Conservation (phyloP, 2,329 filamentous ascomycete genomes). For the Arthrinium phaeospermum region DNA sequence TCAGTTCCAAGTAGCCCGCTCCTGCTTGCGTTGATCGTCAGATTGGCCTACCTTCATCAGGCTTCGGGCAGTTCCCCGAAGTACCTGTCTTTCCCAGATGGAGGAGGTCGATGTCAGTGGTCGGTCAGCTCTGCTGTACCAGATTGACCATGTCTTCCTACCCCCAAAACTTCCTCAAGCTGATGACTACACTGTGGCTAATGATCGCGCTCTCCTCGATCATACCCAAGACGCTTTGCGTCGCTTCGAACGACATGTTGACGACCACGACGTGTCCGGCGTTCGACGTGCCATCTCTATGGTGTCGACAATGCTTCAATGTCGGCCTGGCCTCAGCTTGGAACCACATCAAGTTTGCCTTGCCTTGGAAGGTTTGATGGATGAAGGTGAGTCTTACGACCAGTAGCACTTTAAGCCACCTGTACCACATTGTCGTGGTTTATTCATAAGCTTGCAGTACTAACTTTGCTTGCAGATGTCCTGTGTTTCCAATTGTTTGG, state of each 20-base stretch:
- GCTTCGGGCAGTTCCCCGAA: neutral
- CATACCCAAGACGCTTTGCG: conserved; percentile 7
- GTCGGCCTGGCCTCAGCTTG: neutral
- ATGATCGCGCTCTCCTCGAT: neutral
- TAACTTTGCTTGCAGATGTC: too few species aligned
- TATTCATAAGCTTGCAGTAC: too few species aligned
- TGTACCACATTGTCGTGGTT: too few species aligned
- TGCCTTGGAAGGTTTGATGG: neutral
- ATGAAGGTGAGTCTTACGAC: too few species aligned
- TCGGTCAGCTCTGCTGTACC: conserved; percentile 8
- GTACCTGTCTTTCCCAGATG: neutral
- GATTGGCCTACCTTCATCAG: neutral
- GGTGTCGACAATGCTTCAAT: neutral
- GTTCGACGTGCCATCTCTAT: neutral
- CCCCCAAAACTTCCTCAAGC: neutral
- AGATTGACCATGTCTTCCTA: conserved; percentile 17
- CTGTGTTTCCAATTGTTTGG: conserved; percentile 13
- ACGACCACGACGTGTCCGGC: neutral
- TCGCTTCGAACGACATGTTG: neutral
- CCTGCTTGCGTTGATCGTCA: neutral
- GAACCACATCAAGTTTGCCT: neutral
- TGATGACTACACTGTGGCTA: neutral
- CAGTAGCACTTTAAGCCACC: too few species aligned
- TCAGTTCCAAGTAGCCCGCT: neutral
- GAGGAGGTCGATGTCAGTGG: neutral